phyloP scores from a whole-genome alignment of 805 yeast genomes.

The Candida qinlingensis region DNA sequence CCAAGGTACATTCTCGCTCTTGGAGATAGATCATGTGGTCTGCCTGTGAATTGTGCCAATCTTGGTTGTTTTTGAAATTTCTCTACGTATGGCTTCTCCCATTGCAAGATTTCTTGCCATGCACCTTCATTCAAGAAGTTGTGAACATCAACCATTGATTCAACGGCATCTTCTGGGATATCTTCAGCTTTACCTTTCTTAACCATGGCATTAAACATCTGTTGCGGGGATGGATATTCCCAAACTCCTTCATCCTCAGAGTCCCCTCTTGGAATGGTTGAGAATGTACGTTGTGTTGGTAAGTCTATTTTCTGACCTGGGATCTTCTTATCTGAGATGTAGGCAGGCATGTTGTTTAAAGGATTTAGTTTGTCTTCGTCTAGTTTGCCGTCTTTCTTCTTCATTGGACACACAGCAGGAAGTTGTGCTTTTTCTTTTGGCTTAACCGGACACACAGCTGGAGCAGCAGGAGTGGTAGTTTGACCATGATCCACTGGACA shows the following conservation, averaged over 20 bases:
- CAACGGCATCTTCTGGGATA: conserved; percentile 92
- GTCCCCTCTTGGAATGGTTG: conserved; percentile 84
- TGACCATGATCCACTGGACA: conserved; percentile 7
- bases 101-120: conserved; percentile 87
- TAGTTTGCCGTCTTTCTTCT: conserved; percentile 20
- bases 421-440: conserved; percentile 20
- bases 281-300: conserved; percentile 78
- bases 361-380: conserved; percentile 50
- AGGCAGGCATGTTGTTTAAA: conserved; percentile 81
- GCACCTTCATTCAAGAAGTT: conserved; percentile 96
- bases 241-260: conserved; percentile 65
- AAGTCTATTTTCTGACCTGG: conserved; percentile 78
- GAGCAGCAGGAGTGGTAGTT: conserved; percentile 4
- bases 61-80: conserved; percentile 61
- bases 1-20: conserved; percentile 67
- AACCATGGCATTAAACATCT: conserved; percentile 97
- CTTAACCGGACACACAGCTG: conserved; percentile 37
- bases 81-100: conserved; percentile 77
- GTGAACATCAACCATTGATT: conserved; percentile 94
- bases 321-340: conserved; percentile 56
- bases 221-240: conserved; percentile 99
- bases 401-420: conserved; percentile 37
- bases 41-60: conserved; percentile 80
- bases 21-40: conserved; percentile 84
- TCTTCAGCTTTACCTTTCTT: conserved; percentile 87